Base-by-base conservation (phyloP, 2,329 filamentous ascomycete genomes). In the Cercospora sp. region DNA sequence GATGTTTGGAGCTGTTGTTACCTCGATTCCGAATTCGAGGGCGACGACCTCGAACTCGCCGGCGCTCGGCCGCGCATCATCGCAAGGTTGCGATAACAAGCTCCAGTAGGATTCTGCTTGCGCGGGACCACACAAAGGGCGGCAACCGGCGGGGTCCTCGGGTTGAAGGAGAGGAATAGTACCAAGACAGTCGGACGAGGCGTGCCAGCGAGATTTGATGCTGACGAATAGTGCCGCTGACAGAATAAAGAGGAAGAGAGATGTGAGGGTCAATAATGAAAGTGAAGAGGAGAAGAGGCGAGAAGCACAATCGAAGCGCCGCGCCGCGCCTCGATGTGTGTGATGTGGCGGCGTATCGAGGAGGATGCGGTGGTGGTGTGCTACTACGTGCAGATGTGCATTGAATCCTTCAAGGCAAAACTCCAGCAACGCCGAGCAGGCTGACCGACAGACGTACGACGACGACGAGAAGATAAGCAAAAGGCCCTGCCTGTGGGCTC, bases 51-150 rank as follows among this genome's bases (percentile, higher is more conserved):
- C 55, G 65, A 63, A 63, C 57, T 60, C 51, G 63, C 33, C 59
- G 66, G 58, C 58, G 53, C 60, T 64, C 66, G 66, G 48, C 59
- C 26, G 58, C 48, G 45, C 66, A 68, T 68, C 59, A 63, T 66
- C 59, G 61, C 45, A 31, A 55, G 30, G 20, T 9, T 23, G 48
- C 42, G 42, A 30, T 48, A 13, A 23, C 23, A 28, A 33, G 28
- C 26, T 30, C n/a, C 26, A 12, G 48, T 39, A 33, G 28, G 61
- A 10, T 23, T 30, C 33, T 57, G n/a, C n/a, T 13, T 30, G 51
- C 23, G 51, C 51, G 51, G 51, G 42, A 48, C 42, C 42, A 48
- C 42, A 62, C 39, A 20, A 20, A 36, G 42, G 18, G 26, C 57
- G 57, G 36, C 18, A 48, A 48, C 9, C 42, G 42, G 42, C 42